A percentile compares a stretch with the other conserved stretches of the same genome.
Evolutionary conservation across 495 filamentous ascomycete genomes (phyloP).

Genomic region (Astrothelium macrocarpum): DNA sequence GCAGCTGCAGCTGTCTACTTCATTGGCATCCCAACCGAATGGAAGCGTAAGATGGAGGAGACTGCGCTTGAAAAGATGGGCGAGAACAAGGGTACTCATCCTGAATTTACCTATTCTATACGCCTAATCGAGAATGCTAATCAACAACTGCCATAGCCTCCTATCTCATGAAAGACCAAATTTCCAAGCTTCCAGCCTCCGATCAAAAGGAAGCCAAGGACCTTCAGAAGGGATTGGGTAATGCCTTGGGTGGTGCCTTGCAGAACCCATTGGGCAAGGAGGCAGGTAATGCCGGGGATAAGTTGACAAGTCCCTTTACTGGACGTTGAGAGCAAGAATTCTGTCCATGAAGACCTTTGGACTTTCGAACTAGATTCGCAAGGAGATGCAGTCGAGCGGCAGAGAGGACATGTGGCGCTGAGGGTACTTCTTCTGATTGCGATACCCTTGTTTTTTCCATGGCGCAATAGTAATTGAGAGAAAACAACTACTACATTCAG

Average conservation of each 20-base stretch:
- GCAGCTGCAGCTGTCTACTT: background rate
- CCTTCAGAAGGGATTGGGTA: conserved; percentile 28
- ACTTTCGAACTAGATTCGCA: background rate
- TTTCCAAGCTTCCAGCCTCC: conserved; percentile 31
- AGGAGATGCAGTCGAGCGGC: background rate
- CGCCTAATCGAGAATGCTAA: too few relatives aligned
- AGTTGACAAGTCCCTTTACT: conserved; percentile 19
- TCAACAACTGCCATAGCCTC: conserved; percentile 19
- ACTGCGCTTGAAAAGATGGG: conserved; percentile 43
- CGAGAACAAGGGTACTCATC: conserved; percentile 36
- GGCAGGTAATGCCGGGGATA: conserved; percentile 27
- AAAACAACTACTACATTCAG: background rate
- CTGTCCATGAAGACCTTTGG: background rate
- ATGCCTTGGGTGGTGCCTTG: conserved; percentile 25
- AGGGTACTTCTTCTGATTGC: background rate
- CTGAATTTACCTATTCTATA: background rate
- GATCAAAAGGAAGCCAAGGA: conserved; percentile 34
- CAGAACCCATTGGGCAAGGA: conserved; percentile 32
- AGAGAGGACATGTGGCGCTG: background rate
- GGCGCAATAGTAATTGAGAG: background rate
- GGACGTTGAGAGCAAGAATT: conserved; percentile 10
- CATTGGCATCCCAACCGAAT: conserved; percentile 33
- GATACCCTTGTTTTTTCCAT: background rate
- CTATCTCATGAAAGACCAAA: conserved; percentile 32
- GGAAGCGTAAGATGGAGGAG: conserved; percentile 37